Evolutionary conservation across 1,284 basidiomycete genomes (phyloP).

Genomic region (Ganoderma boninense): DNA sequence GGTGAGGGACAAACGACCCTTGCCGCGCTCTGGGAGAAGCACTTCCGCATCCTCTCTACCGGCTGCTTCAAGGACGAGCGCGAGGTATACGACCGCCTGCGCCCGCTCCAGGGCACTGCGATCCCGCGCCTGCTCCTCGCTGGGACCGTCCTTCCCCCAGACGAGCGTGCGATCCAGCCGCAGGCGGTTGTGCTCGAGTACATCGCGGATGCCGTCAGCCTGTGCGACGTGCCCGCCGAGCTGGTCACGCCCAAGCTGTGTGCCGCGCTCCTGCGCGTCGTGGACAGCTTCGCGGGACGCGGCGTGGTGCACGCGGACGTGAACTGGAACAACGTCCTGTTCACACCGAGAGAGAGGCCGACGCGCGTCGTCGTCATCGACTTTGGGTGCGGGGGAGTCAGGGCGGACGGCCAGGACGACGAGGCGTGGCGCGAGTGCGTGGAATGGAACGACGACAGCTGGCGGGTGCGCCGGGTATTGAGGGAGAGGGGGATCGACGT

Average conservation of each 20-base stretch:
- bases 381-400: neutral
- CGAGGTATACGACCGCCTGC: conserved; percentile 11
- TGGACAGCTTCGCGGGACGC: conserved; percentile 7
- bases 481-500: neutral
- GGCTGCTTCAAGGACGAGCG: conserved; percentile 8
- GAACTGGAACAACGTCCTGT: neutral
- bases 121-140: conserved; percentile 14
- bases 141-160: conserved; percentile 7
- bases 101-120: conserved; percentile 15
- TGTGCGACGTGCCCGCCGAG: conserved; percentile 2
- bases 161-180: conserved; percentile 15
- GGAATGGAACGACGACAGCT: neutral
- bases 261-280: conserved; percentile 10
- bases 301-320: conserved; percentile 18
- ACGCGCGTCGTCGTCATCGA: neutral
- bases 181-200: conserved; percentile 19
- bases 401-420: neutral
- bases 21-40: conserved; percentile 13
- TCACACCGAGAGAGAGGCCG: neutral
- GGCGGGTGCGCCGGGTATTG: neutral
- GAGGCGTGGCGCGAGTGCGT: neutral
- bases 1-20: neutral
- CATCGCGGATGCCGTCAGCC: conserved; percentile 19
- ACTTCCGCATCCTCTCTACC: neutral
- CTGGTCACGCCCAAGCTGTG: conserved; percentile 3